Evolutionary conservation across 106 monocot species (phyloP), one percentile per base, ranked within the genome.

Genomic region (Dendrobium nobile): DNA sequence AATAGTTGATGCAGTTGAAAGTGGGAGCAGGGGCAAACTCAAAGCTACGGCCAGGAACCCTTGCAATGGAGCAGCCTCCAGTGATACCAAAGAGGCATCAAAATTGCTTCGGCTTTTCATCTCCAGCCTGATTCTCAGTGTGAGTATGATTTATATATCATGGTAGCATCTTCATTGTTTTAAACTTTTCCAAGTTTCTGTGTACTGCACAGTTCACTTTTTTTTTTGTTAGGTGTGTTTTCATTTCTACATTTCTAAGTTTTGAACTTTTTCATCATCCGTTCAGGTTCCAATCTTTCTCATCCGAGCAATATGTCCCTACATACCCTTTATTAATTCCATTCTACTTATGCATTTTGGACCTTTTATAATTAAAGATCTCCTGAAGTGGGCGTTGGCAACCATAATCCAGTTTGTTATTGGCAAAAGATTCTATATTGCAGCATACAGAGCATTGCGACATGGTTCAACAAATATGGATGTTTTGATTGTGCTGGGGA

Each of bases 381-480:
- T 84, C 77, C 75, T 95, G 74, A 93, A 88, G 80, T 95, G 86
- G 93, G 72, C 81, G 64, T 67, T 93, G 9, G 91, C 90, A 41
- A 93, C 84, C 77, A 75, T 95, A 56, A 78, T 95, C 78, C 99
- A 99, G 78, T 99, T 99, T 86, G 81, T 87, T 77, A 83, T 99
- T 78, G 99, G 99, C 11, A 99, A 91, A 73, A 75, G 91, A 41
- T 99, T 99, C 85, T 99, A 99, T 84, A 16, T 90, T 77, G 99
- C 99, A 78, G 95, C 99, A 67, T 95, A 91, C 77, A 88, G 91
- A 86, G 95, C 99, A 78, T 79, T 99, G 55, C 78, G 87, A 48
- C 90, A 91, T 86, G 90, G 99, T 4, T 93, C 99, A 9, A 99
- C 93, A 54, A 99, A 99, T 84, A 99, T 99, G 99, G 99, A 99